Base-by-base conservation (phyloP, 2,329 filamentous ascomycete genomes). In the Aplosporella prunicola region DNA sequence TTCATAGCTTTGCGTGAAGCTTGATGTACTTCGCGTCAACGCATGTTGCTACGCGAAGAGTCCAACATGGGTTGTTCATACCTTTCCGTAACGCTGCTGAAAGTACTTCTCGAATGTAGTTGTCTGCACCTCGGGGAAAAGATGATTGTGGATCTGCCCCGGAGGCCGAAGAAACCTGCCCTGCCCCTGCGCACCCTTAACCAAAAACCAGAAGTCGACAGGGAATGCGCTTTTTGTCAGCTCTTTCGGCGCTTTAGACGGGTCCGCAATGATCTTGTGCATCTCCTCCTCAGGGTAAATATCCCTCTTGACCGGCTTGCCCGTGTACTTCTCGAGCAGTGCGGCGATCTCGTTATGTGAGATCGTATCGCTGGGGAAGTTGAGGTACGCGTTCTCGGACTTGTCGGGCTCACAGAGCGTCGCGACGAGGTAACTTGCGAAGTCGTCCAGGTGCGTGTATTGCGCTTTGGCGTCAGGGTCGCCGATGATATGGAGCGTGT, bases 171-270 rank as follows among this genome's bases (percentile, higher is more conserved):
- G 45, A 20, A 48, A 51, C 23, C 27, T 36, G 2, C 51, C 50
- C 13, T 32, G 28, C 1, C 47, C 51, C 37, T 53, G 51, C 26
- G 45, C 38, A 2, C 45, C 44, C 20, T 43, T 47, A 8, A 53
- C 46, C 29, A 49, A 11, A n/a, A 50, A 48, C 48, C 48, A 51
- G 13, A 53, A 50, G 34, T 53, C 50, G 2, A 43, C 35, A 3
- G 48, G 46, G 24, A 53, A 50, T 2, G 32, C 14, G 20, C 47
- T 48, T 9, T 40, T 24, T 1, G 25, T 27, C 5, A 50, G 20
- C 14, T 48, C 45, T 20, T 39, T 27, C 6, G 48, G 48, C 11
- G 43, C 43, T 14, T 35, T 35, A 5, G 3, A 8, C 9, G 33
- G 33, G 9, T 35, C 33, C 8, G 25, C 24, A 2, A 15, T 20